Evolutionary conservation across 2,329 filamentous ascomycete species (phyloP), one percentile per base, ranked within the genome.

Genomic region (Penicillium psychrosexuale): DNA sequence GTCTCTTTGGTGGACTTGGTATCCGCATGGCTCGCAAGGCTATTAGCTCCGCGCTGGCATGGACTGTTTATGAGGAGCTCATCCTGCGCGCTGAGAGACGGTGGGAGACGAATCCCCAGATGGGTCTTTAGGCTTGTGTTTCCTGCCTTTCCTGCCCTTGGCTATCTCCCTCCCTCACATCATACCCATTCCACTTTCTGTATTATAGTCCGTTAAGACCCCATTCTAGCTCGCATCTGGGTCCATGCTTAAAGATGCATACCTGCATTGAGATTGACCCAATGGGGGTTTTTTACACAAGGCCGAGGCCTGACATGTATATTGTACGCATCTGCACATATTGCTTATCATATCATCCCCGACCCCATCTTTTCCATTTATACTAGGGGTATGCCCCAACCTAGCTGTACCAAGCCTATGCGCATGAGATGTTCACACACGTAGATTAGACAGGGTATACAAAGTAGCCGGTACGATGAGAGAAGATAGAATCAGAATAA

Each of bases 61-160:
- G 94, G 94, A 97, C 93, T 9, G 81, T 97, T 38, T 99, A 99
- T 69, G 94, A 99, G 76, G 93, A 97, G 73, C 74, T 97, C 65
- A 88, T 97, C 59, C 79, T 92, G 57, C 82, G 89, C 64, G 88
- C 88, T 1, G 85, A 86, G 71, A 75, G 65, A 45, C 64, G 67
- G 31, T 75, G 72, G 72, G 68, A 68, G 22, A 63, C 64, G 30
- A 64, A 69, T 28, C 58, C 60, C 31, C 59, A 67, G 42, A 66
- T 65, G 43, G 48, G 53, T 11, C 47, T 67, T 28, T 66, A 55
- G 47, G 24, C 12, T 37, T 42, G 51, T 22, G 17, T 27, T 22
- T 22, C 3, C 19, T 22, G 17, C 5, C 19, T 24, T 24, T 24
- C 11, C 33, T 38, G 24, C 15, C 5, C 27, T 43, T 33, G 24